A percentile compares a stretch with the other conserved stretches of the same genome.
These are phyloP conservation scores for Stagonosporopsis tanaceti DNA, from an alignment of 2,329 filamentous ascomycete species.

Conservation along the genomic window DNA sequence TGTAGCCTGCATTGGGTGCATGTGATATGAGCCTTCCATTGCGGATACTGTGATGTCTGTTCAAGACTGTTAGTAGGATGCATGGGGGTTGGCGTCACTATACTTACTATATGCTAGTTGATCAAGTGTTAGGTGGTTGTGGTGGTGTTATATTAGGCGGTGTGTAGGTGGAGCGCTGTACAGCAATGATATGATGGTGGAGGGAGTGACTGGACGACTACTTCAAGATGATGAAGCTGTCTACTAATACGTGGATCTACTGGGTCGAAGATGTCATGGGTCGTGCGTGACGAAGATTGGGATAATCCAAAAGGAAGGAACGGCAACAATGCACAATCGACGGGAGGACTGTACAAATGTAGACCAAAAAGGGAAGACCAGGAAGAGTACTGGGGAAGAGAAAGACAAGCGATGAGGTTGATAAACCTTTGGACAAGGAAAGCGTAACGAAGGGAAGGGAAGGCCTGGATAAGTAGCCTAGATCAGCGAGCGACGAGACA, in stretches of 20 bases:
- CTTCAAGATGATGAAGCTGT: slow-evolving; percentile 50
- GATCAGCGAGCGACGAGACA: slow-evolving; percentile 52
- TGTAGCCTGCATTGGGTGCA: slow-evolving; percentile 63
- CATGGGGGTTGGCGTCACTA: background rate
- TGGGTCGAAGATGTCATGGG: slow-evolving; percentile 43
- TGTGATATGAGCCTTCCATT: slow-evolving; percentile 72
- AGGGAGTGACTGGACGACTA: slow-evolving; percentile 54
- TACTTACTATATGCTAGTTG: slow-evolving; percentile 29
- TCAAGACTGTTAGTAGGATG: slow-evolving; percentile 11
- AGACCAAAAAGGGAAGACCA: slow-evolving; percentile 49
- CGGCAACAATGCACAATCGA: slow-evolving; percentile 46
- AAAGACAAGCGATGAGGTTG: slow-evolving; percentile 53
- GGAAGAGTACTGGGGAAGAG: slow-evolving; percentile 44
- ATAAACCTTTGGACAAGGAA: slow-evolving; percentile 53
- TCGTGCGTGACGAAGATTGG: slow-evolving; percentile 36
- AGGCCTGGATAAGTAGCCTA: slow-evolving; percentile 51
- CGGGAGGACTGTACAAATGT: slow-evolving; percentile 42
- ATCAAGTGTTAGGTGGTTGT: slow-evolving; percentile 20
- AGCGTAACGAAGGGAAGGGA: slow-evolving; percentile 48
- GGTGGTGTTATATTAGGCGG: slow-evolving; percentile 37
- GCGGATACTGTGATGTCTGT: slow-evolving; percentile 40
- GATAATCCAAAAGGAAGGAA: slow-evolving; percentile 50
- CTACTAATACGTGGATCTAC: slow-evolving; percentile 49
- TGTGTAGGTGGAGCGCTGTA: slow-evolving; percentile 30
- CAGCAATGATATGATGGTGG: slow-evolving; percentile 34